Conservation (phyloP, 108 stramenopile genomes). For the Chaetoceros tenuissimus region DNA sequence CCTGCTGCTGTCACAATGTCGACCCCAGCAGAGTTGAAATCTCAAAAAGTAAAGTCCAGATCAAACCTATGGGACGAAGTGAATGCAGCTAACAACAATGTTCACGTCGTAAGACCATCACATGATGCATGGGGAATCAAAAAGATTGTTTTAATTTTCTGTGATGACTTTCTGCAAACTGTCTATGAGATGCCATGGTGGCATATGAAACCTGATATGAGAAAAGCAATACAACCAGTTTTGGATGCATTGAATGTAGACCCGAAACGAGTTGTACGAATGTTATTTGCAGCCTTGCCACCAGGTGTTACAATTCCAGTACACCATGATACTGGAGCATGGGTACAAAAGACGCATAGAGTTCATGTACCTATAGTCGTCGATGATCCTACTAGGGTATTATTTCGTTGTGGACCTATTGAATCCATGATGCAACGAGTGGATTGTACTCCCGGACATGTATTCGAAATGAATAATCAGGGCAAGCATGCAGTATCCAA, state of each 20-base stretch:
- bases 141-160: slow-evolving; percentile 92
- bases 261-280: slow-evolving; percentile 59
- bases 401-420: slow-evolving; percentile 84
- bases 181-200: slow-evolving; percentile 90
- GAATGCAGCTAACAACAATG: slow-evolving; percentile 76
- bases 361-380: slow-evolving; percentile 90
- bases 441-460: slow-evolving; percentile 73
- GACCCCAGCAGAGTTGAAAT: not conserved
- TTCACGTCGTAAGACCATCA: slow-evolving; percentile 71
- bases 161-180: slow-evolving; percentile 89
- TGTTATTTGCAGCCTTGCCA: slow-evolving; percentile 89
- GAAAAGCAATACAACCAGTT: slow-evolving; percentile 66
- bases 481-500: slow-evolving; percentile 94
- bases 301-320: slow-evolving; percentile 91
- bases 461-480: slow-evolving; percentile 99
- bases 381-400: slow-evolving; percentile 49
- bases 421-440: slow-evolving; percentile 60
- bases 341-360: slow-evolving; percentile 92
- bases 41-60: slow-evolving; percentile 6
- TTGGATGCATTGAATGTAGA: slow-evolving; percentile 45
- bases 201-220: slow-evolving; percentile 45
- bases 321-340: slow-evolving; percentile 97
- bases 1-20: slow-evolving; percentile 4
- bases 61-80: slow-evolving; percentile 71
- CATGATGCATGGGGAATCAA: slow-evolving; percentile 97